Evolutionary conservation across 139 green algal species (phyloP).

Genomic region (Medakamo hakoo): DNA sequence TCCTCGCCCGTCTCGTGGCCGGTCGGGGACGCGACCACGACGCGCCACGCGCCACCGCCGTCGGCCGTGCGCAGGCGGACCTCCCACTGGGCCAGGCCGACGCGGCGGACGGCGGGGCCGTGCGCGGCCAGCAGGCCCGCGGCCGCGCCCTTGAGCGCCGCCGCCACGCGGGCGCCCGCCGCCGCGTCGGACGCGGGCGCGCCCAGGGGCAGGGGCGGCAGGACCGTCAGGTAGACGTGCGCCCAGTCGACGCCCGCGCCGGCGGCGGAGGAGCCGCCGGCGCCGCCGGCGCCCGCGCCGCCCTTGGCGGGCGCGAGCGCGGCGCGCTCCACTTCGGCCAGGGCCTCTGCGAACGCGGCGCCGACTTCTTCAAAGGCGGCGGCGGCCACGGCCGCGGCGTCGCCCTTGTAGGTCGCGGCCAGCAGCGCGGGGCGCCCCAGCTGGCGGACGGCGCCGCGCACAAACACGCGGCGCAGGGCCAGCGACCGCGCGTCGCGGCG

Average conservation of each 20-base stretch:
- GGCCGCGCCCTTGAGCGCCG: constrained; percentile 35
- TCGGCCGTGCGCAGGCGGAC: constrained; percentile 40
- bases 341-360: constrained; percentile 30
- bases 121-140: constrained; percentile 9
- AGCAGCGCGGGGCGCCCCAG: constrained; percentile 37
- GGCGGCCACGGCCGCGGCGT: constrained; percentile 32
- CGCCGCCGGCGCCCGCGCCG: constrained; percentile 3
- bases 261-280: constrained; percentile 6
- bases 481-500: constrained; percentile 19
- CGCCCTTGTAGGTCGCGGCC: constrained; percentile 47
- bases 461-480: constrained; percentile 59
- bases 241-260: constrained; percentile 54
- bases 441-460: constrained; percentile 56
- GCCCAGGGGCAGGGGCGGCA: constrained; percentile 31
- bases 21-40: constrained; percentile 66
- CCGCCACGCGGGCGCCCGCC: constrained; percentile 36
- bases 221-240: constrained; percentile 61
- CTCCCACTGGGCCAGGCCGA: constrained; percentile 69
- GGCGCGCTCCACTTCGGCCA: constrained; percentile 47
- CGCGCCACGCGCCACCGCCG: constrained; percentile 52
- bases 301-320: not conserved
- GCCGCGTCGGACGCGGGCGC: too few species aligned
- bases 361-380: constrained; percentile 63
- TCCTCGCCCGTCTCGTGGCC: constrained; percentile 80
- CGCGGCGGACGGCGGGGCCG: constrained; percentile 19